phyloP scores from a whole-genome alignment of 345 rosid genomes.

The Eucalyptus sp. region DNA sequence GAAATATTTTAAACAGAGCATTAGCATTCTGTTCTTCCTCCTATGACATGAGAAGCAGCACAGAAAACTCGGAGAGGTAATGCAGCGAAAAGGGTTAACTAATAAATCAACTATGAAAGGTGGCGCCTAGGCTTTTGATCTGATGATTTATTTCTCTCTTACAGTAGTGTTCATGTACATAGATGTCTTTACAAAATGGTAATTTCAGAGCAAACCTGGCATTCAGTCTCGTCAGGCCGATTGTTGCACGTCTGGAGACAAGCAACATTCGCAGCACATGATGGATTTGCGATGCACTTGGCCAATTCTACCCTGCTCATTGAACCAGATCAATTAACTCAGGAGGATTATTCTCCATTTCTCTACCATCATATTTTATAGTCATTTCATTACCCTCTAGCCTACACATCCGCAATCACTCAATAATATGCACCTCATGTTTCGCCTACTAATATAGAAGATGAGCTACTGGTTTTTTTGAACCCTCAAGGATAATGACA shows the following conservation, averaged over 20 bases:
- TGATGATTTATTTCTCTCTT: neutral
- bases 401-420: neutral
- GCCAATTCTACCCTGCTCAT: slow-evolving; percentile 77
- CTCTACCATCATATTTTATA: neutral
- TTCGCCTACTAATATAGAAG: neutral
- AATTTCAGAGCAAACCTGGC: slow-evolving; percentile 53
- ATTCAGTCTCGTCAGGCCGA: slow-evolving; percentile 91
- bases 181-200: neutral
- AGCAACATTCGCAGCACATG: slow-evolving; percentile 90
- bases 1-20: neutral
- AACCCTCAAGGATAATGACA: neutral
- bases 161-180: neutral
- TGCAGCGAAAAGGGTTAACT: neutral
- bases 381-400: neutral
- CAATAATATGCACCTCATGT: neutral
- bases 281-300: slow-evolving; percentile 79
- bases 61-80: neutral
- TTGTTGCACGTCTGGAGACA: slow-evolving; percentile 95
- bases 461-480: neutral
- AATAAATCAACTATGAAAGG: neutral
- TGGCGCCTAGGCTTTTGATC: neutral
- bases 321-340: neutral
- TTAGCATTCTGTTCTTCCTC: neutral
- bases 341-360: neutral
- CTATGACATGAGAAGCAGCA: neutral